These are phyloP conservation scores for Austroboletus novae-zelandiae DNA, from an alignment of 1,284 basidiomycete species.

Conservation along the genomic window DNA sequence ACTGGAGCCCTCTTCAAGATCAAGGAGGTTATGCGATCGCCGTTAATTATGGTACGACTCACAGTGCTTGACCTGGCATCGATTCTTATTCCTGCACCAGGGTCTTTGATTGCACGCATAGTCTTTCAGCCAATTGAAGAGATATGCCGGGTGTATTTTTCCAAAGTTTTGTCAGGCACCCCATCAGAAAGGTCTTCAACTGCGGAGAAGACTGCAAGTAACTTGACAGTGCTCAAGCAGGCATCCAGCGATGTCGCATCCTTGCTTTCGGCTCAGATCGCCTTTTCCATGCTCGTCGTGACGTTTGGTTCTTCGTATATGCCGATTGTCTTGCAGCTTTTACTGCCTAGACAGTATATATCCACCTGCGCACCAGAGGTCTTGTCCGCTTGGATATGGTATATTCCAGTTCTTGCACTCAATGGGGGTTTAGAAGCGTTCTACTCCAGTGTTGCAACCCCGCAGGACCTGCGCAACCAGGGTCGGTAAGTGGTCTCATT, in stretches of 20 bases:
- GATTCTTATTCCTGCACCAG: slow-evolving; percentile 39
- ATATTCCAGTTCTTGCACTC: slow-evolving; percentile 83
- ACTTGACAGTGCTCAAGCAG: slow-evolving; percentile 27
- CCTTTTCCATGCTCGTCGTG: slow-evolving; percentile 70
- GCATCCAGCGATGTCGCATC: slow-evolving; percentile 44
- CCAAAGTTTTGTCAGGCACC: slow-evolving; percentile 51
- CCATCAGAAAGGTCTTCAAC: slow-evolving; percentile 2
- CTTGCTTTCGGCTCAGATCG: slow-evolving; percentile 67
- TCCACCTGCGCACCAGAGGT: slow-evolving; percentile 72
- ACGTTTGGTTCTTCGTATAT: slow-evolving; percentile 77
- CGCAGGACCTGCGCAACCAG: slow-evolving; percentile 62
- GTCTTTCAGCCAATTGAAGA: slow-evolving; percentile 94
- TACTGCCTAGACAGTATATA: slow-evolving; percentile 73
- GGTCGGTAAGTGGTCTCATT: slow-evolving; percentile 46
- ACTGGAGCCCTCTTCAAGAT: slow-evolving; percentile 77
- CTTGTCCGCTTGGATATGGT: slow-evolving; percentile 76
- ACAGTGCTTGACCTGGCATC: not conserved
- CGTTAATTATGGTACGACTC: slow-evolving; percentile 80
- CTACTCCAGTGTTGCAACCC: slow-evolving; percentile 72
- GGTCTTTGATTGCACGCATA: slow-evolving; percentile 87
- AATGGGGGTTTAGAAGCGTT: slow-evolving; percentile 92
- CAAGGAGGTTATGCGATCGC: slow-evolving; percentile 95
- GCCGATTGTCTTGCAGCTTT: slow-evolving; percentile 60
- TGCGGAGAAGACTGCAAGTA: not conserved
- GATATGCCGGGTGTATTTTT: slow-evolving; percentile 84